Evolutionary conservation across 805 yeast species (phyloP).

Genomic region (Schwanniomyces sp.): DNA sequence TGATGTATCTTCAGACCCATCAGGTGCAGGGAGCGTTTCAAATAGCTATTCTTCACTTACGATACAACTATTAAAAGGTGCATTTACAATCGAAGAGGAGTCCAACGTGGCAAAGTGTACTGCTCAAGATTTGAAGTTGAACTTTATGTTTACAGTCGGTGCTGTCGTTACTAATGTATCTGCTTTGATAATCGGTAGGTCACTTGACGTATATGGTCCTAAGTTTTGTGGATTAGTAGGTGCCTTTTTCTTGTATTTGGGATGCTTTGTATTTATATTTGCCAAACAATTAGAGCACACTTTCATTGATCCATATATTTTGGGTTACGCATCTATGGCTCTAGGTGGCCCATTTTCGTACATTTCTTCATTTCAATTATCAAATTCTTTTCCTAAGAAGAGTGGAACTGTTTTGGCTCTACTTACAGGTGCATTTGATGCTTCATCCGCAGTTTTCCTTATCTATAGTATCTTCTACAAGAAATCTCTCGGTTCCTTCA

Average conservation of each 20-base stretch:
- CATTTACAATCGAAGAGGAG: slow-evolving; percentile 10
- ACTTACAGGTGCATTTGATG: slow-evolving; percentile 59
- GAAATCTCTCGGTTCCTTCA: slow-evolving; percentile 30
- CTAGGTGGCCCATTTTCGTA: slow-evolving; percentile 59
- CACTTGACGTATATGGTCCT: slow-evolving; percentile 53
- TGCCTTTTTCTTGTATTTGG: slow-evolving; percentile 44
- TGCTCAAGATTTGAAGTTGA: slow-evolving; percentile 53
- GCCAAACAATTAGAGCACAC: slow-evolving; percentile 25
- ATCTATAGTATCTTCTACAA: slow-evolving; percentile 44
- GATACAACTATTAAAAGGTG: slow-evolving; percentile 7
- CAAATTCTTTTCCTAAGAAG: slow-evolving; percentile 54
- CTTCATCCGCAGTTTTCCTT: slow-evolving; percentile 56
- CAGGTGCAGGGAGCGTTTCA: slow-evolving; percentile 7
- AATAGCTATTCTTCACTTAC: slow-evolving; percentile 10
- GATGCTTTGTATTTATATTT: slow-evolving; percentile 46
- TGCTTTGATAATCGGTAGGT: slow-evolving; percentile 50
- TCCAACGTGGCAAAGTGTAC: slow-evolving; percentile 44
- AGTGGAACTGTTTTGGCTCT: slow-evolving; percentile 55
- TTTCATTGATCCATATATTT: slow-evolving; percentile 49
- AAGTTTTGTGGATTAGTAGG: slow-evolving; percentile 54
- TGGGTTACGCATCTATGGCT: slow-evolving; percentile 54
- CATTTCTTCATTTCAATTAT: slow-evolving; percentile 56
- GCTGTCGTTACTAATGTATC: slow-evolving; percentile 57
- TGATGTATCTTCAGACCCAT: slow-evolving; percentile 13
- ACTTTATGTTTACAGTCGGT: slow-evolving; percentile 59